phyloP scores from a whole-genome alignment of 306 rosid species.

The Macrotyloma uniflorum region DNA sequence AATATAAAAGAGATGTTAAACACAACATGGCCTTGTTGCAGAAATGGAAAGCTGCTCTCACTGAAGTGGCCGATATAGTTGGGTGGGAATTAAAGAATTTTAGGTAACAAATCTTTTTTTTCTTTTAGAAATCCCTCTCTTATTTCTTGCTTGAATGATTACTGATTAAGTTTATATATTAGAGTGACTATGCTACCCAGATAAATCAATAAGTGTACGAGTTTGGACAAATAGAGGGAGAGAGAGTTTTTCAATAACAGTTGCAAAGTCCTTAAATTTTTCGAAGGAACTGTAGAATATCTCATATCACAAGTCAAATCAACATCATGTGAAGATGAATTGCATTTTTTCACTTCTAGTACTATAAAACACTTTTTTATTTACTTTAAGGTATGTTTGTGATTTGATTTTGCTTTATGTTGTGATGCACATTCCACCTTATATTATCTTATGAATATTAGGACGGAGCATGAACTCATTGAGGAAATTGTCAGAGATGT shows the following conservation, averaged over 20 bases:
- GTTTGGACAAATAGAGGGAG: background rate
- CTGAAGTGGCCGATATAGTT: background rate
- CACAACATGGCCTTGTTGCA: slow-evolving; percentile 21
- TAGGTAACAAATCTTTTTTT: background rate
- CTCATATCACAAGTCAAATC: background rate
- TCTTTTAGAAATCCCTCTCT: background rate
- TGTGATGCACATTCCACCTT: slow-evolving; percentile 10
- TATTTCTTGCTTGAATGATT: background rate
- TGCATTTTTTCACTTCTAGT: background rate
- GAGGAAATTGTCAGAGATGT: slow-evolving; percentile 26
- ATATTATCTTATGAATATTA: background rate
- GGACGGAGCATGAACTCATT: slow-evolving; percentile 32
- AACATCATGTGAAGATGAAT: background rate
- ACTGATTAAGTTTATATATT: background rate
- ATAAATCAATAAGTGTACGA: background rate
- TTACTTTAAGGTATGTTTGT: background rate
- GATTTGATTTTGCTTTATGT: background rate
- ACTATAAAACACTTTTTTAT: background rate
- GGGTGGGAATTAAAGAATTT: slow-evolving; percentile 30
- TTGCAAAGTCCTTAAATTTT: background rate
- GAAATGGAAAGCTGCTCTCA: slow-evolving; percentile 33
- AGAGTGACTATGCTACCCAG: background rate
- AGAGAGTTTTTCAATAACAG: background rate
- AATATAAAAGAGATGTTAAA: background rate
- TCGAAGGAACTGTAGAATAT: background rate